Evolutionary conservation across 495 filamentous ascomycete species (phyloP).

Genomic region (Cercophora scortea): DNA sequence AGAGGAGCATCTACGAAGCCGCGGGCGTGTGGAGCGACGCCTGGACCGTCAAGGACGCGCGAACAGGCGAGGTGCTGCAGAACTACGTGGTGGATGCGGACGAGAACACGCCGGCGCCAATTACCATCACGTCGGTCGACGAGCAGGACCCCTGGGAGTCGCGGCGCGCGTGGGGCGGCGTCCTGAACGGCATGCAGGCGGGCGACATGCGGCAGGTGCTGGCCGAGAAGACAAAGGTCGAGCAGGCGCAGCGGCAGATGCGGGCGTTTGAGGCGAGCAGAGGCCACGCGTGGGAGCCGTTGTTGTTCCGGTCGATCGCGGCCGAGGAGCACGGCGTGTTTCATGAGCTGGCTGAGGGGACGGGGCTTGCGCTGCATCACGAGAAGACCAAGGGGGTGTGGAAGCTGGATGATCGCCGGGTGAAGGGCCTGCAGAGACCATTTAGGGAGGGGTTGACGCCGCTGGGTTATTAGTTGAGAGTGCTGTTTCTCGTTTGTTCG

Average conservation of each 20-base stretch:
- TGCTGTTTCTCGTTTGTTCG: not conserved
- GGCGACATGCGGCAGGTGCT: conserved; percentile 30
- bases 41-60: conserved; percentile 27
- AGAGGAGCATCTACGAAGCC: conserved; percentile 22
- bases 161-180: conserved; percentile 32
- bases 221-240: conserved; percentile 29
- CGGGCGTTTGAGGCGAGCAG: conserved; percentile 53
- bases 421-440: conserved; percentile 15
- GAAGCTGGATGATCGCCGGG: conserved; percentile 12
- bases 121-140: conserved; percentile 16
- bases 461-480: conserved; percentile 6
- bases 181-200: conserved; percentile 19
- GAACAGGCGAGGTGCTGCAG: conserved; percentile 23
- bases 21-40: conserved; percentile 34
- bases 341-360: conserved; percentile 14
- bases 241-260: conserved; percentile 45
- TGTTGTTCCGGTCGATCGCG: conserved; percentile 28
- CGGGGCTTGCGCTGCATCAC: conserved; percentile 9
- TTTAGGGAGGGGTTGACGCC: conserved; percentile 22
- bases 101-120: conserved; percentile 17
- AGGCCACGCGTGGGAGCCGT: conserved; percentile 51
- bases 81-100: conserved; percentile 21
- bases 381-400: conserved; percentile 30
- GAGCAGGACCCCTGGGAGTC: conserved; percentile 39
- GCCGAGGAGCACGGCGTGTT: conserved; percentile 19